Evolutionary conservation across 1,284 basidiomycete species (phyloP), one percentile per base, ranked within the genome.

Genomic region (Moesziomyces parantarcticus): DNA sequence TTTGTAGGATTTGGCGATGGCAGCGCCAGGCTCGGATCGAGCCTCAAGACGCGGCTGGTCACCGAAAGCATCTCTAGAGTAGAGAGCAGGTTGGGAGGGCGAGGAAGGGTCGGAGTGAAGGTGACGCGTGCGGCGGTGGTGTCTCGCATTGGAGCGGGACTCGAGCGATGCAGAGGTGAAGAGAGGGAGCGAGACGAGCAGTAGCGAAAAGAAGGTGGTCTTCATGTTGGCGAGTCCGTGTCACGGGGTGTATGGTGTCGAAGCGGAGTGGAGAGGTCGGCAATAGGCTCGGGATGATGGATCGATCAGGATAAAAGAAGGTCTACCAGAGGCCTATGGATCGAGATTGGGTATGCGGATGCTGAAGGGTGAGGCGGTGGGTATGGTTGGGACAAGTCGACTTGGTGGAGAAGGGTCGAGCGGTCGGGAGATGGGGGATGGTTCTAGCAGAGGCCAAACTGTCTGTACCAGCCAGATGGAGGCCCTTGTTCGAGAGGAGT

Each of bases 391-490:
- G 44, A 34, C 46, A 50, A 26, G 32, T 39, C 32, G 29, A 21
- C 25, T 47, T 21, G n/a, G 29, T 23, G 11, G n/a, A 13, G 25
- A 25, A 21, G 3, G 7, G 29, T 9, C n/a, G 22, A 21, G 13
- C 9, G n/a, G 44, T 21, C 8, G 39, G n/a, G 11, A 26, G 44
- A 23, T 23, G 23, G 14, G 8, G 14, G 47, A 42, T 50, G 39
- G 22, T 53, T 45, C 50, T 52, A 54, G 49, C 64, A 61, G 64
- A 67, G 64, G 58, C 58, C 64, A 67, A 22, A 40, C 50, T 47
- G 25, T 61, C 64, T 67, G 64, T 32, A 49, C 64, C 58, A 44
- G 64, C 41, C 58, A 67, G 64, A 67, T 61, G 50, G 53, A 67
- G 58, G 58, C 64, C 64, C 64, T 67, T 61, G 58, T 22, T 43